Conservation (phyloP, 805 yeast species). For the Sungouiozyma intestinalis region DNA sequence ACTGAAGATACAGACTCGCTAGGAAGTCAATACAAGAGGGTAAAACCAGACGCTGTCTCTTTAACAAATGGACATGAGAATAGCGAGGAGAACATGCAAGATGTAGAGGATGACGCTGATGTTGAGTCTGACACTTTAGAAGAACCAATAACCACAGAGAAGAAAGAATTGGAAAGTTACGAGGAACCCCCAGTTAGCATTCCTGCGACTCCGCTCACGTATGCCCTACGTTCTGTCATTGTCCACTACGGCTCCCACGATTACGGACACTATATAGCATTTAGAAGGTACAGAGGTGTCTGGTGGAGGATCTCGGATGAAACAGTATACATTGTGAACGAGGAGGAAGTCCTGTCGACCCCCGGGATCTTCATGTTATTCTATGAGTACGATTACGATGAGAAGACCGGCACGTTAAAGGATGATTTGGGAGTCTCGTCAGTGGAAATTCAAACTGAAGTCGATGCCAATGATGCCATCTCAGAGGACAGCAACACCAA, state of each 20-base stretch:
- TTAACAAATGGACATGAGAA: slow-evolving; percentile 11
- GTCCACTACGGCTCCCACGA: slow-evolving; percentile 94
- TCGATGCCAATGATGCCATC: not conserved
- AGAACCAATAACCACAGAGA: slow-evolving; percentile 3
- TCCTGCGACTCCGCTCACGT: slow-evolving; percentile 40
- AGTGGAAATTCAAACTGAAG: slow-evolving; percentile 4
- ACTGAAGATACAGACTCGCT: not conserved
- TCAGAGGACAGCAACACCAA: not conserved
- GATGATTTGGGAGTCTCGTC: slow-evolving; percentile 8
- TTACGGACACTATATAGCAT: slow-evolving; percentile 94
- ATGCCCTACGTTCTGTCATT: slow-evolving; percentile 73
- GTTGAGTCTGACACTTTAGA: slow-evolving; percentile 8
- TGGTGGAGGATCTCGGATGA: slow-evolving; percentile 98
- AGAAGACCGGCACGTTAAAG: slow-evolving; percentile 21
- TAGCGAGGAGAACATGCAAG: slow-evolving; percentile 7
- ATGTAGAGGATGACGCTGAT: slow-evolving; percentile 8
- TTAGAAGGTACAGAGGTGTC: slow-evolving; percentile 64
- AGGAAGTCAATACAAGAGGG: slow-evolving; percentile 5
- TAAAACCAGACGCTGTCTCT: slow-evolving; percentile 3
- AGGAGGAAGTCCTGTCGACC: slow-evolving; percentile 65
- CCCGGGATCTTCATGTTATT: slow-evolving; percentile 92
- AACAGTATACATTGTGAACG: slow-evolving; percentile 68
- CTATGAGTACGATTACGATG: slow-evolving; percentile 50
- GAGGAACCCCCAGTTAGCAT: slow-evolving; percentile 8
- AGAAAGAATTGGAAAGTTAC: slow-evolving; percentile 7